Evolutionary conservation across 2,329 filamentous ascomycete genomes (phyloP), one percentile per base, ranked within the genome.

Genomic region (Penicillium occitanis): DNA sequence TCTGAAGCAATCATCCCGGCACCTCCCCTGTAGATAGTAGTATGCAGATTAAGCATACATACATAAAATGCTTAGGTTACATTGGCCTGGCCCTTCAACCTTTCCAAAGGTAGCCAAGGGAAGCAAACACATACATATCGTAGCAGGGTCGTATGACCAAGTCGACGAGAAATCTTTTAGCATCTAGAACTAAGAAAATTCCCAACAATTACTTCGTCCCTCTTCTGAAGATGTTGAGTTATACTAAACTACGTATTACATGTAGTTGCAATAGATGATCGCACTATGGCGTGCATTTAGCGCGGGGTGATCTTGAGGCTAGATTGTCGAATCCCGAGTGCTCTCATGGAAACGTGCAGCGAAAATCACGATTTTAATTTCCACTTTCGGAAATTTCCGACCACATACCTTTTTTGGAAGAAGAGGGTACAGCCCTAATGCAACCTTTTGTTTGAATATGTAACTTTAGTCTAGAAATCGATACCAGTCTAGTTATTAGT

Each of bases 11-110:
- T 58, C 19, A 40, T 11, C 5, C 25, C n/a, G 10, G 5, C n/a
- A 58, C 8, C 3, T 37, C 33, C 35, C 55, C 33, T 40, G 55
- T 10, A 58, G 55, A 40, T 58, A 58, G 55, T 58, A 14, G 22
- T 58, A 53, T 25, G 55, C 30, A 58, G 55, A 58, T 35, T 57
- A 58, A 58, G 55, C 19, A 58, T 22, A 40, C 55, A 33, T 53
- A 28, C 48, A 51, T 57, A 57, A 3, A 48, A 11, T 51, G 25
- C 19, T 58, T 40, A 58, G 19, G 33, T 58, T 35, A 58, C 55
- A 58, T 58, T 58, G 33, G 13, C 10, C 55, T 25, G 55, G n/a
- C 10, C 53, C 4, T 11, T 30, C 13, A 33, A 37, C 10, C 33
- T 1, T 37, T 5, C 30, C 37, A 13, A 35, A 14, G 5, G 7